Conservation (phyloP, 1,139 yeast genomes). For the Yamadazyma dendronema region DNA sequence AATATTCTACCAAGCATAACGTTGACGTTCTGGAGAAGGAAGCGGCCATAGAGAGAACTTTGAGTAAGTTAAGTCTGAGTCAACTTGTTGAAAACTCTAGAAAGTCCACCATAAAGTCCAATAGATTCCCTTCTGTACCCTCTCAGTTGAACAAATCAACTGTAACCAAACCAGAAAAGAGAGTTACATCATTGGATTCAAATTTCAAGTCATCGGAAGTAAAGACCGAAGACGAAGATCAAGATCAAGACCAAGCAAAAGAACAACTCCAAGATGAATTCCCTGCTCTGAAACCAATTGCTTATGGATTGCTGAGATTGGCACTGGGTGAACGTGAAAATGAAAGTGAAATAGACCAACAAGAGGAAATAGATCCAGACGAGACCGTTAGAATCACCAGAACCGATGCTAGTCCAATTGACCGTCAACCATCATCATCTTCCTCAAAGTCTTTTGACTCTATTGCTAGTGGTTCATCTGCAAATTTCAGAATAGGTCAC, state of each 20-base stretch:
- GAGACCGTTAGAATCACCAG: not conserved
- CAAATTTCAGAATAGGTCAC: slow-evolving; percentile 25
- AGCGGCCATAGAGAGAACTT: slow-evolving; percentile 6
- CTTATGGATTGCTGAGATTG: slow-evolving; percentile 17
- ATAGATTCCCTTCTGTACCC: slow-evolving; percentile 40
- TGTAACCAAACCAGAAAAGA: slow-evolving; percentile 4
- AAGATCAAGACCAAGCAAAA: slow-evolving; percentile 3
- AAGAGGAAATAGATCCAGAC: slow-evolving; percentile 3
- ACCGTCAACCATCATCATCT: slow-evolving; percentile 26
- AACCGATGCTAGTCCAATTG: not conserved
- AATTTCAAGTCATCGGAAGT: slow-evolving; percentile 23
- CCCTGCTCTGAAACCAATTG: slow-evolving; percentile 9
- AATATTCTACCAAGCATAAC: no score
- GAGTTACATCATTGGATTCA: slow-evolving; percentile 27
- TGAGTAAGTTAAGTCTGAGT: slow-evolving; percentile 10
- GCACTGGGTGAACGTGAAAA: slow-evolving; percentile 12
- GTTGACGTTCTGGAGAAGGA: slow-evolving; percentile 1
- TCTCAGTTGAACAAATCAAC: slow-evolving; percentile 7
- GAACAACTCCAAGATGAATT: slow-evolving; percentile 1
- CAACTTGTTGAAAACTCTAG: slow-evolving; percentile 31
- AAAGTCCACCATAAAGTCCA: slow-evolving; percentile 34
- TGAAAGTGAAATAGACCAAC: not conserved
- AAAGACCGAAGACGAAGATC: slow-evolving; percentile 8
- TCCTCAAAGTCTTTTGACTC: slow-evolving; percentile 35
- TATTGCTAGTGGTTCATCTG: slow-evolving; percentile 37